These are phyloP conservation scores for Aspergillus aculeatus DNA, from an alignment of 2,329 filamentous ascomycete species.

Conservation along the genomic window DNA sequence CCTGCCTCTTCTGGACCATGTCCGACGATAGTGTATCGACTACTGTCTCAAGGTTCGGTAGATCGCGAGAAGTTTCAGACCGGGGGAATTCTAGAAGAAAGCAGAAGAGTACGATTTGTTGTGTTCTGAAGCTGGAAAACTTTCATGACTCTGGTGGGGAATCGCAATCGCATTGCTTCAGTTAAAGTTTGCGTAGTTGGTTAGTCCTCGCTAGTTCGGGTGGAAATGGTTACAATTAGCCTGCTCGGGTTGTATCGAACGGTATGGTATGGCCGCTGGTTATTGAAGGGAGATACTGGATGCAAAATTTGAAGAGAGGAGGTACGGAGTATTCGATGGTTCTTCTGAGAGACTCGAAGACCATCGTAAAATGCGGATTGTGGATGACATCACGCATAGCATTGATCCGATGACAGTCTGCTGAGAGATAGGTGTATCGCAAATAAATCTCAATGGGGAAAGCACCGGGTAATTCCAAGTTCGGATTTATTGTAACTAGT, in stretches of 20 bases:
- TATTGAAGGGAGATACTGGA: background rate
- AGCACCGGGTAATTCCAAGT: background rate
- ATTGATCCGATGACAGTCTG: background rate
- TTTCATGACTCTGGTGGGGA: constrained; percentile 1
- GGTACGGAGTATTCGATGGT: background rate
- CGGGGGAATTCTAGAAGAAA: background rate
- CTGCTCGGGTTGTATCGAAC: background rate
- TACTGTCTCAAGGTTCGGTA: background rate
- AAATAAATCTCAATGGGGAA: background rate
- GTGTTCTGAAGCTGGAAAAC: constrained; percentile 8
- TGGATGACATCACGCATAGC: background rate
- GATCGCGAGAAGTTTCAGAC: background rate
- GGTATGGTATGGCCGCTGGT: background rate
- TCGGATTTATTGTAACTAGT: too few species aligned
- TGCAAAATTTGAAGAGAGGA: background rate
- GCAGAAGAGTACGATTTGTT: constrained; percentile 1
- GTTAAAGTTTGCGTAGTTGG: background rate
- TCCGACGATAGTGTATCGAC: background rate
- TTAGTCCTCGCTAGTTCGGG: background rate
- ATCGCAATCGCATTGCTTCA: background rate
- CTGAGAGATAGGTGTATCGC: too few species aligned
- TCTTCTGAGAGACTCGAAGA: background rate
- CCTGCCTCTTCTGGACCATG: background rate
- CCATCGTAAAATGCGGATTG: background rate
- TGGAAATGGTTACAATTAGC: background rate